These are phyloP conservation scores for Colletotrichum paranaense DNA, from an alignment of 2,329 filamentous ascomycete genomes.

Conservation along the genomic window DNA sequence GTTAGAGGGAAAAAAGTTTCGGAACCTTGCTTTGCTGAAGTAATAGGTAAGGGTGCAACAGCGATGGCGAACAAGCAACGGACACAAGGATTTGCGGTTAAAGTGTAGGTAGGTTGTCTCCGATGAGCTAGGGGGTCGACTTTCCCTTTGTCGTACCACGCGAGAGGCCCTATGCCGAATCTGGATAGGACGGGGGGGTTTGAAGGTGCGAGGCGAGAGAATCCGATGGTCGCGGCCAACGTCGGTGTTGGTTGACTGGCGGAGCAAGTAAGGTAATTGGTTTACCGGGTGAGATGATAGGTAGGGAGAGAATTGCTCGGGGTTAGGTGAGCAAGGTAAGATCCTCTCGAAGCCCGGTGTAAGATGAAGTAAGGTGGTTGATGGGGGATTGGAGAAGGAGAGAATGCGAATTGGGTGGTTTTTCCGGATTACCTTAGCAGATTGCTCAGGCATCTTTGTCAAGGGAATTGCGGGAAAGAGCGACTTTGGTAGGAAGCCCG, in stretches of 20 bases:
- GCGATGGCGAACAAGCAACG: conserved; percentile 6
- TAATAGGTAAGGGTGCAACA: conserved; percentile 6
- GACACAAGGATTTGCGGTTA: background rate
- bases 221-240: background rate
- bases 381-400: background rate
- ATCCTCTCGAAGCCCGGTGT: background rate
- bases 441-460: conserved; percentile 4
- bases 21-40: conserved; percentile 35
- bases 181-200: conserved; percentile 4
- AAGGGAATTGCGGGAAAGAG: background rate
- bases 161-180: conserved; percentile 12
- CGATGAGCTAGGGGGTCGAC: conserved; percentile 8
- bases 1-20: conserved; percentile 19
- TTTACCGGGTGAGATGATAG: background rate
- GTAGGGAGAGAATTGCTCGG: background rate
- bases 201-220: background rate
- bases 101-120: conserved; percentile 4
- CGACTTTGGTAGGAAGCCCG: conserved; percentile 2
- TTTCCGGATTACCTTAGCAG: conserved; percentile 28
- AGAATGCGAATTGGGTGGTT: conserved; percentile 15
- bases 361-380: background rate
- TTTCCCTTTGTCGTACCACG: conserved; percentile 11
- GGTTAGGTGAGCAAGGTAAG: background rate
- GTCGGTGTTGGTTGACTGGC: background rate
- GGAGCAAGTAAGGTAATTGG: background rate